Evolutionary conservation across 108 stramenopile genomes (phyloP).

Genomic region (Tribonema minus): DNA sequence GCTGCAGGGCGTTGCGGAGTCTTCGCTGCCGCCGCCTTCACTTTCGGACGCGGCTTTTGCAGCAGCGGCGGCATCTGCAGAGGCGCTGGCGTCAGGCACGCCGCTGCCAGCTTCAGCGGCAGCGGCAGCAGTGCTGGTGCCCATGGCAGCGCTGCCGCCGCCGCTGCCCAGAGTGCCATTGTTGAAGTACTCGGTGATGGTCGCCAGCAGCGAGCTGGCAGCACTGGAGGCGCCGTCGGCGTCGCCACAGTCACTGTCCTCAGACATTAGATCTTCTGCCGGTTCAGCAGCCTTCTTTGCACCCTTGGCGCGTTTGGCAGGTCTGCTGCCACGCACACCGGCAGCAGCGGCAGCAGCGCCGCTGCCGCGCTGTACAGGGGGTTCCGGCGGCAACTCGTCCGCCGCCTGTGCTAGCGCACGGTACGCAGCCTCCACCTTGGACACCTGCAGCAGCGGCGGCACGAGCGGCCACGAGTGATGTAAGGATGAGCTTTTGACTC

Average conservation of each 20-base stretch:
- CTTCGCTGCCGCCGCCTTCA: background rate
- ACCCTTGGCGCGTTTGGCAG: background rate
- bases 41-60: background rate
- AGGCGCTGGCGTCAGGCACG: background rate
- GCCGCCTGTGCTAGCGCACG: constrained; percentile 7
- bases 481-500: background rate
- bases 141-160: too few species aligned
- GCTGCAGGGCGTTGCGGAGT: background rate
- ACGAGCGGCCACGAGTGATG: too few species aligned
- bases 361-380: background rate
- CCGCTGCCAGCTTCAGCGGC: background rate
- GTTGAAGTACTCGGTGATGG: too few species aligned
- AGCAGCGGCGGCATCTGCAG: background rate
- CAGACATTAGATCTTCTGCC: too few species aligned
- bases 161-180: too few species aligned
- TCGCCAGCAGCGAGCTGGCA: too few species aligned
- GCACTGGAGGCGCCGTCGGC: too few species aligned
- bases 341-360: background rate
- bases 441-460: too few species aligned
- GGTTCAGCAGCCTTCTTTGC: background rate
- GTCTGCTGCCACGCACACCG: background rate
- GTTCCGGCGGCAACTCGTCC: background rate
- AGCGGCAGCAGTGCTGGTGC: too few species aligned
- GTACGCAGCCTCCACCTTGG: constrained; percentile 17
- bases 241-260: too few species aligned